Base-by-base conservation (phyloP, 495 filamentous ascomycete genomes). In the Penicillium verhagenii region DNA sequence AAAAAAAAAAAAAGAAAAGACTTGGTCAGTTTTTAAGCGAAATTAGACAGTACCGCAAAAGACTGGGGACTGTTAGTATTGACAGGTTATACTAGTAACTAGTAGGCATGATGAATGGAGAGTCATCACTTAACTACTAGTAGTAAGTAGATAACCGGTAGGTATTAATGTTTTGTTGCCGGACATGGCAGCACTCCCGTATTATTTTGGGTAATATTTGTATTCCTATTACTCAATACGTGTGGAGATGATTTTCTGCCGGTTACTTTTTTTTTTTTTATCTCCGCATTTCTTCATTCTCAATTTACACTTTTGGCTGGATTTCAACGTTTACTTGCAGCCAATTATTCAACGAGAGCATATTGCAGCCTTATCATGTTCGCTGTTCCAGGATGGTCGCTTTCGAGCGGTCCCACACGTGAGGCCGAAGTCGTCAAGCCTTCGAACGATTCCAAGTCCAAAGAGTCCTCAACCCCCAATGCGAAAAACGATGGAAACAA, bases 301-400 rank as follows among this genome's bases (percentile, higher is more conserved):
- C 53, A 46, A 43, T 23, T 24, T 40, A 40, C 43, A 5, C n/a
- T 6, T 38, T 50, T 18, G 16, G 19, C 21, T 50, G 9, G 20
- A 45, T 8, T 5, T 25, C 23, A 6, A 25, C 14, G 6, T 26
- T 21, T 10, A 19, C 6, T 37, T 50, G 19, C 18, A 23, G 25
- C 28, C 50, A 23, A 31, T 24, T 50, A 0, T 24, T 14, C 11
- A 26, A 11, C 14, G 21, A 23, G n/a, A n/a, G 4, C 0, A 16
- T n/a, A 24, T 16, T 4, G 5, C 11, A 31, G 16, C 21, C 9
- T 25, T 10, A 33, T 33, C 57, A 97, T 98, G 94, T 98, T 98
- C 68, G 84, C 92, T 4, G 92, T 97, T 49, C 88, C 88, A 58
- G 94, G 93, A 56, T 96, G 92, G 89, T 87, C 88, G 19, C 76